These are phyloP conservation scores for Fomitopsis pulvina DNA, from an alignment of 768 basidiomycete species.

Conservation along the genomic window DNA sequence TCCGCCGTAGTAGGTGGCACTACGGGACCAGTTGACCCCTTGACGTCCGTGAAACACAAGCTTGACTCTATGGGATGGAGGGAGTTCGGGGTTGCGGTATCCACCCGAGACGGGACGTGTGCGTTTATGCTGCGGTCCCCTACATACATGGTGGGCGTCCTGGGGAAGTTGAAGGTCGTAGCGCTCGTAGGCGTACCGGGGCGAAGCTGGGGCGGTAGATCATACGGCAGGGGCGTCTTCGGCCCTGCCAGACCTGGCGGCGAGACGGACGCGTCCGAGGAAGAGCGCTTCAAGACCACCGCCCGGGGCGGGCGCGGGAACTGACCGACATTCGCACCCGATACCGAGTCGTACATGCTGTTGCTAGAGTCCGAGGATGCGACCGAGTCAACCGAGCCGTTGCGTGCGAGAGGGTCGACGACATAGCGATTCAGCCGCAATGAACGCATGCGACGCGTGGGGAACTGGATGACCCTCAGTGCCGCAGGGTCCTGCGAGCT, in stretches of 20 bases:
- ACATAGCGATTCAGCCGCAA: conserved; percentile 1
- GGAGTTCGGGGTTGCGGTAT: conserved; percentile 14
- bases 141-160: conserved; percentile 1
- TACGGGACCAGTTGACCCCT: neutral
- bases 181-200: neutral
- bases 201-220: conserved; percentile 7
- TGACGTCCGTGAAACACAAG: conserved; percentile 12
- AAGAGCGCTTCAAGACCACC: neutral
- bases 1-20: neutral
- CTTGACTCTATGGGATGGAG: conserved; percentile 19
- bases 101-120: conserved; percentile 7
- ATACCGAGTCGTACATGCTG: neutral
- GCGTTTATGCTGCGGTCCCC: neutral
- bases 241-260: neutral
- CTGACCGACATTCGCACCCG: neutral
- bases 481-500: neutral
- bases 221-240: neutral
- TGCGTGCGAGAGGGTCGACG: neutral
- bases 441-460: neutral
- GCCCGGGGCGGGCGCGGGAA: neutral
- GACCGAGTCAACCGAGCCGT: neutral
- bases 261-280: neutral
- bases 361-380: neutral
- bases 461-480: neutral
- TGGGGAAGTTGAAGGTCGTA: neutral